Evolutionary conservation across 805 yeast species (phyloP).

Genomic region (Hanseniaspora meyeri): DNA sequence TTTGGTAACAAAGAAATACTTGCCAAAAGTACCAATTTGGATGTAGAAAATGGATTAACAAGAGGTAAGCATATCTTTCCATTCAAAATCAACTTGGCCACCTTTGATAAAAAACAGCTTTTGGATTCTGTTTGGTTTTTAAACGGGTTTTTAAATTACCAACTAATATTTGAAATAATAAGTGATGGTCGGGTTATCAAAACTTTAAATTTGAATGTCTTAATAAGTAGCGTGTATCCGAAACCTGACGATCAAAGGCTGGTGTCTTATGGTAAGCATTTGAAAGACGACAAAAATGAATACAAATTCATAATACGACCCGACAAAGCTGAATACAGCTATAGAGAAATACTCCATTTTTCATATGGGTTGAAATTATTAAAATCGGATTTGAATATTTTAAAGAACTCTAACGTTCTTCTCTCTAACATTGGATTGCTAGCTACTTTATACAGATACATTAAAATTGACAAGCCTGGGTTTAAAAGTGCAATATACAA

Average conservation of each 20-base stretch:
- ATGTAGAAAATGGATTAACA: constrained; percentile 36
- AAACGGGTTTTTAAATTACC: background rate
- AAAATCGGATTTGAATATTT: background rate
- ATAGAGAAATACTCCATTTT: background rate
- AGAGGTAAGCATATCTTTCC: constrained; percentile 85
- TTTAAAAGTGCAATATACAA: background rate
- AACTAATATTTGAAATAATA: background rate
- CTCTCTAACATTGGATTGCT: constrained; percentile 5
- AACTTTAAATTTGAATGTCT: background rate
- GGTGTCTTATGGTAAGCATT: background rate
- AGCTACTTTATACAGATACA: background rate
- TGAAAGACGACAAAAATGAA: background rate
- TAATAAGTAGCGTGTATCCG: background rate
- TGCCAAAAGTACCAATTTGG: background rate
- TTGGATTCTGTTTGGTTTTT: background rate
- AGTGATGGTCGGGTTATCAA: background rate
- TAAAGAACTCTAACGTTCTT: background rate
- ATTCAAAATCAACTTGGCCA: constrained; percentile 47
- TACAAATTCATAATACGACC: background rate
- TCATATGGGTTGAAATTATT: background rate
- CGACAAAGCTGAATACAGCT: background rate
- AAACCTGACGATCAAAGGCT: background rate
- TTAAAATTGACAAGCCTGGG: background rate
- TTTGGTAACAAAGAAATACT: constrained; percentile 13
- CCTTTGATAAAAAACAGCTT: background rate